Evolutionary conservation across 768 basidiomycete genomes (phyloP), one percentile per base, ranked within the genome.

Genomic region (Tricholoma sp.): DNA sequence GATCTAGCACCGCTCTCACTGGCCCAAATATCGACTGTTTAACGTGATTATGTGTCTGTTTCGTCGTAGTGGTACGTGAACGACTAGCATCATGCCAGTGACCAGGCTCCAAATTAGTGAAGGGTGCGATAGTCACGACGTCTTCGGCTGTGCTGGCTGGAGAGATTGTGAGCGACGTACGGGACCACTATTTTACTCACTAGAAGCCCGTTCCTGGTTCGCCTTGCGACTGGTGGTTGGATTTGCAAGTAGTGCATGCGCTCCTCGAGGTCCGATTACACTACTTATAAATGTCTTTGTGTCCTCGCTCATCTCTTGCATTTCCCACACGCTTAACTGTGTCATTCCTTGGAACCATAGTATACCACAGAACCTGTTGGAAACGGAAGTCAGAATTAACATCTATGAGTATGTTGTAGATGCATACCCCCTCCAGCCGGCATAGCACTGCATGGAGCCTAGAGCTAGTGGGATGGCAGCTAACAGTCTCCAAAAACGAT

Each of bases 11-110:
- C 36, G 71, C 68, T 36, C 63, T 63, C 59, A 74, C 73, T 6
- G 74, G 74, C n/a, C 76, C 76, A 57, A 75, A 75, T n/a, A 75
- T 58, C 12, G 70, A 68, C 9, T 72, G 69, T 7, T 70, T 66
- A 20, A 47, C 36, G 41, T 65, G 61, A 10, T 62, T 56, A 15
- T 59, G 63, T 44, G 33, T 33, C 28, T 48, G 5, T 37, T 51
- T 44, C 10, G 45, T 34, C 29, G 17, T 29, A 13, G 42, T 50
- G 24, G 17, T 33, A n/a, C 50, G 53, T 31, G 55, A 54, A 12
- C 58, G 41, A 31, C 15, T 15, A 9, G 29, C 31, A 29, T 31
- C 47, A 7, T 8, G n/a, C n/a, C n/a, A n/a, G n/a, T n/a, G 4
- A 4, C 24, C 13, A 20, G 47, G 47, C 28, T 48, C 47, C 47